phyloP scores from a whole-genome alignment of 108 stramenopile species.

The Pseudonitzschia pungens region DNA sequence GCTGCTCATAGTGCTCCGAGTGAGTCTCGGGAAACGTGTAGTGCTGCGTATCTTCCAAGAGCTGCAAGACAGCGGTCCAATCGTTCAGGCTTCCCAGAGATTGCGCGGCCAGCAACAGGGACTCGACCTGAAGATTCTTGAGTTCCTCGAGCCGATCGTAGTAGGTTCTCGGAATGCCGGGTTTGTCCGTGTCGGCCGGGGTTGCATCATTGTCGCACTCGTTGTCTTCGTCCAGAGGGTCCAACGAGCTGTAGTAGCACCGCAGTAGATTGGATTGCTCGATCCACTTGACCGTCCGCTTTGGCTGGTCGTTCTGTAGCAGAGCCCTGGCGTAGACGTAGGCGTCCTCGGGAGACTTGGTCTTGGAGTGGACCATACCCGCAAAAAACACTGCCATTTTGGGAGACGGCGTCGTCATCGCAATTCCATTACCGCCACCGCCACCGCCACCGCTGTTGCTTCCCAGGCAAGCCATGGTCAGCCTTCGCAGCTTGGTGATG shows the following conservation, averaged over 20 bases:
- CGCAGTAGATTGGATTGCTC: slow-evolving; percentile 26
- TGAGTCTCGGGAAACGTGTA: slow-evolving; percentile 15
- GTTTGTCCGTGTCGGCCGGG: not conserved
- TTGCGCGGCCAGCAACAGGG: slow-evolving; percentile 44
- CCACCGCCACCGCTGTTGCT: not conserved
- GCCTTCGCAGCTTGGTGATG: slow-evolving; percentile 22
- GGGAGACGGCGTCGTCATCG: slow-evolving; percentile 41
- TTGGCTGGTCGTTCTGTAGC: slow-evolving; percentile 46
- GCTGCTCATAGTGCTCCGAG: not conserved
- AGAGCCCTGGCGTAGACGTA: slow-evolving; percentile 61
- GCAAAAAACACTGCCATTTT: slow-evolving; percentile 70
- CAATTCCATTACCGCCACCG: not conserved
- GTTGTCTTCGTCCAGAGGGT: not conserved
- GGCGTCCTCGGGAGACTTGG: slow-evolving; percentile 53
- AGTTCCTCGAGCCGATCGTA: slow-evolving; percentile 1
- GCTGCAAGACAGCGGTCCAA: slow-evolving; percentile 38
- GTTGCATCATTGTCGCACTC: not conserved
- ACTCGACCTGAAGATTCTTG: slow-evolving; percentile 23
- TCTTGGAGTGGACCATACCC: slow-evolving; percentile 54
- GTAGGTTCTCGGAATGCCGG: not conserved
- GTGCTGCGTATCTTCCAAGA: slow-evolving; percentile 45
- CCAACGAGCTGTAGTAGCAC: not conserved
- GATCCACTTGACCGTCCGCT: slow-evolving; percentile 52
- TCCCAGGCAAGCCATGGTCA: slow-evolving; percentile 17
- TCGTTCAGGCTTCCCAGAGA: slow-evolving; percentile 40